These are phyloP conservation scores for Colletotrichum abscissum DNA, from an alignment of 2,329 filamentous ascomycete genomes.

Conservation along the genomic window DNA sequence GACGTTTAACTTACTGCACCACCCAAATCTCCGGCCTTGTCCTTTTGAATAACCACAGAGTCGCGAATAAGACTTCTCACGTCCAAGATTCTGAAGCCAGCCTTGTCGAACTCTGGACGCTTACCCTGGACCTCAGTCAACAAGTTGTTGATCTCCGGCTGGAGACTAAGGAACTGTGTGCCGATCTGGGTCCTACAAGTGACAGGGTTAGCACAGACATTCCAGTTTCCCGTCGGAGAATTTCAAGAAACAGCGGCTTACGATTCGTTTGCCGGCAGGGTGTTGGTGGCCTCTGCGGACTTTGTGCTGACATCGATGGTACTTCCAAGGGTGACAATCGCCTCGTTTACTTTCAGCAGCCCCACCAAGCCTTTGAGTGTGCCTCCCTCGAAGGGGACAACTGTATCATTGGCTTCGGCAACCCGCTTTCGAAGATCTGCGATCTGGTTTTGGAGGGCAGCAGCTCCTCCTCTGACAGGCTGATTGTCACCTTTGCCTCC, in stretches of 20 bases:
- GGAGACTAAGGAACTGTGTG: constrained; percentile 2
- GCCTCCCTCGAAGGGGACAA: constrained; percentile 27
- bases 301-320: constrained; percentile 9
- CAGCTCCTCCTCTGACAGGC: constrained; percentile 6
- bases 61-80: constrained; percentile 30
- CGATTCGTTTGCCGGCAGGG: constrained; percentile 17
- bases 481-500: constrained; percentile 9
- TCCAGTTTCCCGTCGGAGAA: not conserved
- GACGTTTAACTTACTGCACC: not conserved
- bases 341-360: constrained; percentile 28
- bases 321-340: constrained; percentile 12
- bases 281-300: constrained; percentile 3
- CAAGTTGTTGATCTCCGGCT: constrained; percentile 22
- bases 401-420: constrained; percentile 8
- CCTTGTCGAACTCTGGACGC: constrained; percentile 30
- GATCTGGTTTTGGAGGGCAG: constrained; percentile 5
- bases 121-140: constrained; percentile 10
- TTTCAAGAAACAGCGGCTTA: not conserved
- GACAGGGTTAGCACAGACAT: not conserved
- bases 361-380: constrained; percentile 14
- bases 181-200: not conserved
- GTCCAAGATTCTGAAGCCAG: constrained; percentile 27
- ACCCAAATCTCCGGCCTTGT: constrained; percentile 20
- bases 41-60: constrained; percentile 13
- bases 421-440: not conserved